A percentile compares a stretch with the other conserved stretches of the same genome.
Conservation (phyloP, 2,329 filamentous ascomycete genomes). For the Shiraia bambusicola region DNA sequence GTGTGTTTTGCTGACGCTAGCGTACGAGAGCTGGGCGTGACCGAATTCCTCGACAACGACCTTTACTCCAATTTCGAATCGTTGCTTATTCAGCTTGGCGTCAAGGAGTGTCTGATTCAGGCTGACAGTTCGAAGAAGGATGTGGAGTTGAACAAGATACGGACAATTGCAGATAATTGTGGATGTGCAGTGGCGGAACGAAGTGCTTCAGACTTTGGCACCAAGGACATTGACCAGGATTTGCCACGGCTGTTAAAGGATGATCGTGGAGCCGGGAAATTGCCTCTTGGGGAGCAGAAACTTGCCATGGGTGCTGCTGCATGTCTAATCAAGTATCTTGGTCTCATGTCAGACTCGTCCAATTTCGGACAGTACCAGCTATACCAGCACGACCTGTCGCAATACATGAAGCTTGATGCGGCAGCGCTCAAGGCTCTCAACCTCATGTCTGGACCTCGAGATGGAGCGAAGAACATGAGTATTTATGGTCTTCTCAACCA, state of each 20-base stretch:
- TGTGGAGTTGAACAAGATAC: slow-evolving; percentile 81
- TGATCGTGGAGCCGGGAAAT: slow-evolving; percentile 71
- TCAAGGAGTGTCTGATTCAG: slow-evolving; percentile 90
- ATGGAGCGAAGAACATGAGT: slow-evolving; percentile 97
- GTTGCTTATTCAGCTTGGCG: slow-evolving; percentile 90
- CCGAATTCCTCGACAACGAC: slow-evolving; percentile 98
- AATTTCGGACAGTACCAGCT: slow-evolving; percentile 98
- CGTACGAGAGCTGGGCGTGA: slow-evolving; percentile 91
- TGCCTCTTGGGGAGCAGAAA: slow-evolving; percentile 91
- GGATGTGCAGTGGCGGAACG: slow-evolving; percentile 87
- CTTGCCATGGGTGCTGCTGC: slow-evolving; percentile 94
- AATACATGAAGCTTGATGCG: slow-evolving; percentile 98
- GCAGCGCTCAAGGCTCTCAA: slow-evolving; percentile 92
- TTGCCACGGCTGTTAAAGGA: slow-evolving; percentile 83
- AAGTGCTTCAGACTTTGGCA: slow-evolving; percentile 73
- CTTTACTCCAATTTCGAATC: slow-evolving; percentile 98
- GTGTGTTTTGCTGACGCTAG: slow-evolving; percentile 98
- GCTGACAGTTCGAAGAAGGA: slow-evolving; percentile 79
- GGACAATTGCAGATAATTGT: slow-evolving; percentile 87
- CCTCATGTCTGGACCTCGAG: slow-evolving; percentile 91
- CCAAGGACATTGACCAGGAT: slow-evolving; percentile 94
- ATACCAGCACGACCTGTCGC: slow-evolving; percentile 93
- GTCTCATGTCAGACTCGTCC: slow-evolving; percentile 82
- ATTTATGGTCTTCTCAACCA: slow-evolving; percentile 92
- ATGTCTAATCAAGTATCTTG: slow-evolving; percentile 90